Base-by-base conservation (phyloP, 371 early-diverging fungal species). In the Haplosporangium sp. region DNA sequence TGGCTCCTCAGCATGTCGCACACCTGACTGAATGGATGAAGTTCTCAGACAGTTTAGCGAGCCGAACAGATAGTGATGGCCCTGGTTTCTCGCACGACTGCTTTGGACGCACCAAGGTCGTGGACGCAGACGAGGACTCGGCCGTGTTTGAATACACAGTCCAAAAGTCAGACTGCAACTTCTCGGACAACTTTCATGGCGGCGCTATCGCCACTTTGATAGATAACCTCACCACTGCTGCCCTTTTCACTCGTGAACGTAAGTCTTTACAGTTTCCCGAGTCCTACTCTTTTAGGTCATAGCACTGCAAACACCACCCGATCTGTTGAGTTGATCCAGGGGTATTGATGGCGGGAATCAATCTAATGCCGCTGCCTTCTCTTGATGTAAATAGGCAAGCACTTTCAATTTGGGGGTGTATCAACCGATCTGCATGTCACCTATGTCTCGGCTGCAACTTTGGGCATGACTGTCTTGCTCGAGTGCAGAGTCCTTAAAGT, bases 141-240 rank as follows among this genome's bases (percentile, higher is more conserved):
- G 79, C 68, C 23, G 66, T 62, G 16, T 80, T 80, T 46, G 82
- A 82, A 46, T 67, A 65, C 59, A 53, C 55, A 0, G 71, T 82
- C n/a, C 45, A 55, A n/a, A 63, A 65, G 14, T 69, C 67, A 7
- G 83, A 82, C 29, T 80, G 83, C 67, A 82, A 81, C 59, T 59
- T 67, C 37, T 53, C 73, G 18, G 64, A 69, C 72, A 82, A 66
- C 51, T 68, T 81, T 40, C 83, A 82, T 55, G 83, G 83, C 18
- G 83, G 83, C 8, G 81, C 57, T 46, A 80, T 81, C 41, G 83
- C 83, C 12, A 73, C 76, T 13, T 38, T 82, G 60, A 60, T 82
- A 20, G 83, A 82, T 51, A 73, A 69, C 55, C 64, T 77, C 50
- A 70, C 82, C 43, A 70, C 72, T 0, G 74, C 71, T 2, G 71